phyloP scores from a whole-genome alignment of 148 eudicot genomes.

The Drosera capensis region DNA sequence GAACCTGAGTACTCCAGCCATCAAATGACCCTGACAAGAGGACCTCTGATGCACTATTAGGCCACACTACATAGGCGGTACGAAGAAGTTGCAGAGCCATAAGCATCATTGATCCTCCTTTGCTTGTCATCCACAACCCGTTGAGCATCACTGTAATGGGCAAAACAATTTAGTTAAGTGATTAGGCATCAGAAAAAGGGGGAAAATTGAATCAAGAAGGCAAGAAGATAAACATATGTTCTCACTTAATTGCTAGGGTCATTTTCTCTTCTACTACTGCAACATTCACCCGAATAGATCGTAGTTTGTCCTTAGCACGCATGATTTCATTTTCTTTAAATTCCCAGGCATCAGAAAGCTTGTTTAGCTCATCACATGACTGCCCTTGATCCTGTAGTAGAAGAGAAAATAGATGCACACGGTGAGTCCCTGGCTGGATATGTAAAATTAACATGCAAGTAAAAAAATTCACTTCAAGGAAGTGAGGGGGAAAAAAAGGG shows the following conservation, averaged over 20 bases:
- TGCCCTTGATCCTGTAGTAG: slow-evolving; percentile 32
- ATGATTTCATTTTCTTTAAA: slow-evolving; percentile 83
- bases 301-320: slow-evolving; percentile 44
- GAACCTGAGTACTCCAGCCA: slow-evolving; percentile 89
- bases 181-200: not conserved
- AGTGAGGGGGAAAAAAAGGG: too few relatives aligned
- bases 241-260: slow-evolving; percentile 64
- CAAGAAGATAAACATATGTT: not conserved
- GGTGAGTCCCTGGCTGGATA: too few relatives aligned
- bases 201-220: not conserved
- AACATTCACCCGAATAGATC: slow-evolving; percentile 69
- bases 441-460: not conserved
- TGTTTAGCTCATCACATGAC: slow-evolving; percentile 23
- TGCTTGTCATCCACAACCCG: slow-evolving; percentile 52
- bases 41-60: slow-evolving; percentile 79
- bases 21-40: slow-evolving; percentile 77
- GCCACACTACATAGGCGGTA: slow-evolving; percentile 52
- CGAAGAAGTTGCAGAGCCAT: slow-evolving; percentile 53
- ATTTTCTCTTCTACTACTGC: slow-evolving; percentile 77
- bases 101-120: slow-evolving; percentile 38
- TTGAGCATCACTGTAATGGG: slow-evolving; percentile 46
- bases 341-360: slow-evolving; percentile 72
- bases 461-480: too few relatives aligned
- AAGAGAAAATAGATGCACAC: slow-evolving; percentile 1
- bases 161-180: not conserved